These are phyloP conservation scores for Ceratobasidium sp. DNA, from an alignment of 1,284 basidiomycete genomes.

Conservation along the genomic window DNA sequence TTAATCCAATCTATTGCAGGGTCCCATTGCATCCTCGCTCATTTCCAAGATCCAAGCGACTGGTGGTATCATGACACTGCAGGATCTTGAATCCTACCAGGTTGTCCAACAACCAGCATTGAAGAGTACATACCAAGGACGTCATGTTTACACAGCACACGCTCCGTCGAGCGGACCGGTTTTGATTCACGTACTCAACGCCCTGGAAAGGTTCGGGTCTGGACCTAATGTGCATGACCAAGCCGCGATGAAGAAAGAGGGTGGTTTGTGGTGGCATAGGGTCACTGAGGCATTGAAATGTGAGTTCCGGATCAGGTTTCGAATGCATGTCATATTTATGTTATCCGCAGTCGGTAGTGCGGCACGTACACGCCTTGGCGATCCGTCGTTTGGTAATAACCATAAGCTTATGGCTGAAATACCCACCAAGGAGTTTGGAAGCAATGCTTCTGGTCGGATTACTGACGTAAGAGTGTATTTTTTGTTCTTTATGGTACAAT, in stretches of 20 bases:
- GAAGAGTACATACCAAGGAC: conserved; percentile 73
- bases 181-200: conserved; percentile 56
- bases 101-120: conserved; percentile 77
- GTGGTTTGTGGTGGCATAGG: conserved; percentile 58
- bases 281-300: conserved; percentile 79
- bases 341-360: conserved; percentile 51
- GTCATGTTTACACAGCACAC: conserved; percentile 81
- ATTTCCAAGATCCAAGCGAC: conserved; percentile 67
- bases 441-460: conserved; percentile 66
- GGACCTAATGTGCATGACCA: conserved; percentile 24
- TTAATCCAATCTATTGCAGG: conserved; percentile 53
- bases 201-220: conserved; percentile 47
- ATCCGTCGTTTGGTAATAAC: conserved; percentile 69
- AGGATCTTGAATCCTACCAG: conserved; percentile 72
- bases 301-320: conserved; percentile 48
- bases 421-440: conserved; percentile 71
- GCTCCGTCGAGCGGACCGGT: conserved; percentile 84
- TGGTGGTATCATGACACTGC: conserved; percentile 78
- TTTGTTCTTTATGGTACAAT: conserved; percentile 6
- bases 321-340: conserved; percentile 23
- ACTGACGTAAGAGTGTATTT: conserved; percentile 68
- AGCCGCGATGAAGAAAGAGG: conserved; percentile 26
- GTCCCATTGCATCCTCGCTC: conserved; percentile 74
- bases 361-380: conserved; percentile 77
- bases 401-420: conserved; percentile 67